phyloP scores from a whole-genome alignment of 2,329 filamentous ascomycete species.

The Epichloe sylvatica region DNA sequence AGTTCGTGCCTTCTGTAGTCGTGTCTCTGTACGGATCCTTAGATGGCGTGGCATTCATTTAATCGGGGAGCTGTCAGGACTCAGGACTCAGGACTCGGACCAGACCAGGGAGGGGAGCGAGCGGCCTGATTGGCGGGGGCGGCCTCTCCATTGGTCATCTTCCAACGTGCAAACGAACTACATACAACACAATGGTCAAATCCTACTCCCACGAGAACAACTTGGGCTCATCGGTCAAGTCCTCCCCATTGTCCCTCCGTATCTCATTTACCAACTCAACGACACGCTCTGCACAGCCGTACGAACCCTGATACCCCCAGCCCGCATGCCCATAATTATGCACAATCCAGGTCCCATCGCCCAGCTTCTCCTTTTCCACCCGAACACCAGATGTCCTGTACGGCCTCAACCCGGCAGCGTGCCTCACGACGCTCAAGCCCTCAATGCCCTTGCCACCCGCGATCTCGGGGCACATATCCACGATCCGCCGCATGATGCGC shows the following conservation, averaged over 20 bases:
- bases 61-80: background rate
- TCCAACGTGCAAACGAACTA: too few species aligned
- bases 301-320: slow-evolving; percentile 60
- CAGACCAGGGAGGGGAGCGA: too few species aligned
- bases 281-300: slow-evolving; percentile 55
- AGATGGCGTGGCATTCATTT: slow-evolving; percentile 1
- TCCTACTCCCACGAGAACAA: slow-evolving; percentile 14
- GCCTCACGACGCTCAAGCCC: slow-evolving; percentile 60
- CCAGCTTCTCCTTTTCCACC: slow-evolving; percentile 44
- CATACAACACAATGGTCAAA: too few species aligned
- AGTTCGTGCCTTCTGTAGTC: background rate
- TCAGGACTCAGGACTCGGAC: too few species aligned
- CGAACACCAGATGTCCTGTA: slow-evolving; percentile 59
- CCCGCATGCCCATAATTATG: slow-evolving; percentile 72
- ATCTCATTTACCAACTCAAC: slow-evolving; percentile 55
- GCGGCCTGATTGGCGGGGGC: too few species aligned
- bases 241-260: slow-evolving; percentile 15
- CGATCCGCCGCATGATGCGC: slow-evolving; percentile 70
- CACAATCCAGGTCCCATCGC: slow-evolving; percentile 50
- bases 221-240: slow-evolving; percentile 15
- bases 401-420: slow-evolving; percentile 71
- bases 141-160: too few species aligned
- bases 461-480: slow-evolving; percentile 50
- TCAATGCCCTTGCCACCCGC: slow-evolving; percentile 54
- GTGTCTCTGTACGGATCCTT: background rate